Evolutionary conservation across 202 grass and related monocot species (phyloP), one percentile per base, ranked within the genome.

Genomic region (Setaria viridis): DNA sequence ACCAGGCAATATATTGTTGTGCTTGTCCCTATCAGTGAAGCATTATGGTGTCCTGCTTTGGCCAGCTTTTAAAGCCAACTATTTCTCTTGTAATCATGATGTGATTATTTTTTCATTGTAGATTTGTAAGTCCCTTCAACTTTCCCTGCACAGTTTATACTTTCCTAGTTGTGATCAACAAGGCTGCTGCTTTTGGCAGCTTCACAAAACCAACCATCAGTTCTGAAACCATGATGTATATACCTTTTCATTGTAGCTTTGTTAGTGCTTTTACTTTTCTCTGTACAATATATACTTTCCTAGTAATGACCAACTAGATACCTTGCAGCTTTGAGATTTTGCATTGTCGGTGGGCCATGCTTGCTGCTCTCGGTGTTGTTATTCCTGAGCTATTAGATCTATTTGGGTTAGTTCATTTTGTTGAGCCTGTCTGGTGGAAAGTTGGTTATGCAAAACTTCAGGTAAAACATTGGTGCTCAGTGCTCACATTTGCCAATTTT

Each of bases 401-500:
- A 78, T 85, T 92, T 85, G 93, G 91, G 34, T 42, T 94, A 73
- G 91, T 98, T 64, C 89, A 95, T 87, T 98, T 98, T 73, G 82
- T 92, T 47, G 96, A 98, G 63, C 93, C 96, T 43, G 90, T 98
- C 5, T 98, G 93, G 95, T 98, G 95, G 95, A 98, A 94, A 94
- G 95, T 98, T 92, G 91, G 95, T 84, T 98, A 95, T 72, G 95
- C 95, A 5, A 98, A 98, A 81, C 95, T 98, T 91, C 93, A 98
- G 91, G 95, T 93, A 76, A 72, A 78, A 35, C 32, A 62, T 60
- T 47, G 0, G 5, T 43, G 6, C 33, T 74, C 9, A 35, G 5
- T 43, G 6, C 33, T 74, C 9, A 35, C 69, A 20, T 45, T 87
- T 71, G 33, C 11, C 47, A 62, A 74, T 45, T 64, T 20, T 62